These are phyloP conservation scores for Priceomyces fermenticarens DNA, from an alignment of 805 yeast species.

Conservation along the genomic window DNA sequence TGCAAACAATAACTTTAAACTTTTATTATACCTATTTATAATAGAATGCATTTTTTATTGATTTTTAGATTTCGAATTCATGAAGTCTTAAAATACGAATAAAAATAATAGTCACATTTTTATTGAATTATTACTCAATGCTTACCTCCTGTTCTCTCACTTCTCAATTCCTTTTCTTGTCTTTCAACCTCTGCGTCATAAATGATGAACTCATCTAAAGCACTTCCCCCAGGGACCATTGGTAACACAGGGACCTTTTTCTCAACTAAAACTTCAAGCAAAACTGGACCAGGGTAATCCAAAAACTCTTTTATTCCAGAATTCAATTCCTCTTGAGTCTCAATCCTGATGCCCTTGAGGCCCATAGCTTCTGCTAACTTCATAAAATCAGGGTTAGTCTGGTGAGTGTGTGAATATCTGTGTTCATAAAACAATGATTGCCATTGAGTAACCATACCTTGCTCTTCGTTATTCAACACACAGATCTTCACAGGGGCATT, in stretches of 20 bases:
- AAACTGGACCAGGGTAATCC: slow-evolving; percentile 75
- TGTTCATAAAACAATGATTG: slow-evolving; percentile 96
- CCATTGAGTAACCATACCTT: slow-evolving; percentile 99
- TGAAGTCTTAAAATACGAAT: no score
- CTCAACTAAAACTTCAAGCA: slow-evolving; percentile 88
- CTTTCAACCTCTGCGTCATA: slow-evolving; percentile 82
- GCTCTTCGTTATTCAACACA: slow-evolving; percentile 95
- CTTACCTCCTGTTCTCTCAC: slow-evolving; percentile 69
- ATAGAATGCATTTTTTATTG: no score
- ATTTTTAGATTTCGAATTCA: no score
- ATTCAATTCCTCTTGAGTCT: slow-evolving; percentile 59
- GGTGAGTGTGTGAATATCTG: slow-evolving; percentile 98
- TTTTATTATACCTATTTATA: no score
- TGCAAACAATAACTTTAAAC: no score
- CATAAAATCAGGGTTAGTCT: slow-evolving; percentile 88
- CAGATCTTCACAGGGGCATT: slow-evolving; percentile 85
- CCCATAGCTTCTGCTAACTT: slow-evolving; percentile 95
- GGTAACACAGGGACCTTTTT: slow-evolving; percentile 95
- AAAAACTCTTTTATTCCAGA: slow-evolving; percentile 60
- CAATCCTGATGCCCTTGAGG: slow-evolving; percentile 72
- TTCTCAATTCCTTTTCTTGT: slow-evolving; percentile 65
- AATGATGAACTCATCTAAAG: slow-evolving; percentile 84
- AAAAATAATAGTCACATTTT: no score
- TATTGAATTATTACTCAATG: slow-evolving; percentile 34
- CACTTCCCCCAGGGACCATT: slow-evolving; percentile 97